These are phyloP conservation scores for Trapa incisa DNA, from an alignment of 345 rosid genomes.

Conservation along the genomic window DNA sequence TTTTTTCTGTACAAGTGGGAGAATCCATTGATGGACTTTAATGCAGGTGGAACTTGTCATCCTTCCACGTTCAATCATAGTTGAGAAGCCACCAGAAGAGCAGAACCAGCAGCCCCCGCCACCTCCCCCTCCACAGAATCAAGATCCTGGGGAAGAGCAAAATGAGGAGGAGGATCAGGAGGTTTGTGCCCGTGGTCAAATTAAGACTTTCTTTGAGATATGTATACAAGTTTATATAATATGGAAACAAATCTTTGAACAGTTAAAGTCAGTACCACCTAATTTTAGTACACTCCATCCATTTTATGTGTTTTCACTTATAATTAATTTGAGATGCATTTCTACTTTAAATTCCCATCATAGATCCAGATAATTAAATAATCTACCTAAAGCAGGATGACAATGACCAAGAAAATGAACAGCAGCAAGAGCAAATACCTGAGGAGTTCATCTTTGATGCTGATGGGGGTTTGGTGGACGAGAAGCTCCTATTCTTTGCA, in stretches of 20 bases:
- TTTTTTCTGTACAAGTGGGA: background rate
- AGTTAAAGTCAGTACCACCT: background rate
- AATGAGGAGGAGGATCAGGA: conserved; percentile 82
- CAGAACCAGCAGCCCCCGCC: conserved; percentile 88
- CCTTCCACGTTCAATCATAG: conserved; percentile 80
- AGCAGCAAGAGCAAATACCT: conserved; percentile 87
- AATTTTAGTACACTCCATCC: background rate
- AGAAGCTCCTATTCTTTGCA: conserved; percentile 91
- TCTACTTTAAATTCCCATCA: conserved; percentile 10
- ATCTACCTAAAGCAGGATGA: conserved; percentile 44
- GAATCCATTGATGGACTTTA: background rate
- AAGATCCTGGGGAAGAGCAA: conserved; percentile 68
- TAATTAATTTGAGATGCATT: background rate
- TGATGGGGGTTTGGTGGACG: conserved; percentile 95
- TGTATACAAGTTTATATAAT: too few species aligned
- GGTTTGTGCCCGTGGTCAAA: conserved; percentile 18
- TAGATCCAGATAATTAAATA: background rate
- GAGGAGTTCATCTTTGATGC: conserved; percentile 97
- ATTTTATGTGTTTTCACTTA: background rate
- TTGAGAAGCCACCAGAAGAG: conserved; percentile 76
- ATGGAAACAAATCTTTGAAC: too few species aligned
- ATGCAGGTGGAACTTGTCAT: conserved; percentile 88
- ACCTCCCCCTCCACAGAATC: conserved; percentile 84
- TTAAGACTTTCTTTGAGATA: too few species aligned
- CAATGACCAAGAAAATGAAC: conserved; percentile 70